Conservation (phyloP, 2,329 filamentous ascomycete genomes). For the Penicillium sp. region DNA sequence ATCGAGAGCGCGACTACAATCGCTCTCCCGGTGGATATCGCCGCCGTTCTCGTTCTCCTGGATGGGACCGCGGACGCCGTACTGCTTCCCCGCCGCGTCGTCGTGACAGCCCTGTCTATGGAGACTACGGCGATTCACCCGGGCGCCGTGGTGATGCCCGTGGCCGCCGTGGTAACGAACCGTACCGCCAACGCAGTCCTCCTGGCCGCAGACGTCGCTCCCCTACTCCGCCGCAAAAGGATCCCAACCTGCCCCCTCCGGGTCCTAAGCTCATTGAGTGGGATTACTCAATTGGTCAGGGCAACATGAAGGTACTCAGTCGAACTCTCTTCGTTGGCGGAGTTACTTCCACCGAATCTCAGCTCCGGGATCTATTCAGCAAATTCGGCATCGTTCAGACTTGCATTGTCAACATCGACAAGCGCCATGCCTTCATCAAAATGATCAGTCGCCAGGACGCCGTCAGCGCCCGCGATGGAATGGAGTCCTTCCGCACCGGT, state of each 20-base stretch:
- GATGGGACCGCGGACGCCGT: slow-evolving; percentile 64
- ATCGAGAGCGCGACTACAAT: slow-evolving; percentile 60
- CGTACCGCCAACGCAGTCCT: slow-evolving; percentile 88
- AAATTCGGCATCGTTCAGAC: slow-evolving; percentile 88
- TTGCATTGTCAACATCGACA: slow-evolving; percentile 97
- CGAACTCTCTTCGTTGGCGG: slow-evolving; percentile 95
- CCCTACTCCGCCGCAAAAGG: slow-evolving; percentile 53
- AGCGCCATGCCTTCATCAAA: slow-evolving; percentile 97
- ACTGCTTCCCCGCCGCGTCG: slow-evolving; percentile 62
- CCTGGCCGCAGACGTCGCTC: slow-evolving; percentile 66
- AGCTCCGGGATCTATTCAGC: slow-evolving; percentile 76
- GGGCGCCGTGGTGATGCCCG: slow-evolving; percentile 57
- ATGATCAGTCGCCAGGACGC: slow-evolving; percentile 91
- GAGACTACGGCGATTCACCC: slow-evolving; percentile 68
- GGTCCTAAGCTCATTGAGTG: slow-evolving; percentile 75
- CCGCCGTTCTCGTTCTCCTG: slow-evolving; percentile 77
- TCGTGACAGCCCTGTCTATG: slow-evolving; percentile 68
- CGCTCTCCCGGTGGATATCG: slow-evolving; percentile 61
- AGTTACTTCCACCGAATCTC: slow-evolving; percentile 79
- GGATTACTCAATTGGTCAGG: slow-evolving; percentile 70
- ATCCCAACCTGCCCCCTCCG: slow-evolving; percentile 43
- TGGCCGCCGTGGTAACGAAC: slow-evolving; percentile 48
- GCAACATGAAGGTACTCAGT: slow-evolving; percentile 87
- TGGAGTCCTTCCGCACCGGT: slow-evolving; percentile 73
- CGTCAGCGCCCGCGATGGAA: slow-evolving; percentile 76